These are phyloP conservation scores for Tylopilus balloui DNA, from an alignment of 768 basidiomycete genomes.

Conservation along the genomic window DNA sequence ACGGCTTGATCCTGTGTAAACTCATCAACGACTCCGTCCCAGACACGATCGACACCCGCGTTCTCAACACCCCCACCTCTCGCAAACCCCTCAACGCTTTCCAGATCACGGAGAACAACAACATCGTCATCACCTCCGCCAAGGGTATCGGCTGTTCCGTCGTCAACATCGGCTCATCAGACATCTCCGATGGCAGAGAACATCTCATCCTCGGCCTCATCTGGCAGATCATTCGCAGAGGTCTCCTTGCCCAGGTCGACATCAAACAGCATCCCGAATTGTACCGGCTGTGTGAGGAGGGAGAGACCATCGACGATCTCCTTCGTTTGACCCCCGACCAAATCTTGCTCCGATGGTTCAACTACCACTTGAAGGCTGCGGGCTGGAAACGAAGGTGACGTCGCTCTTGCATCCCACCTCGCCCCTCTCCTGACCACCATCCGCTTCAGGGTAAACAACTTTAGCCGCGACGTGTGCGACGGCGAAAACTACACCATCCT, in stretches of 20 bases:
- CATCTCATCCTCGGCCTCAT: conserved; percentile 97
- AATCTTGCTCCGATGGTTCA: conserved; percentile 98
- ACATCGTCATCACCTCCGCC: conserved; percentile 96
- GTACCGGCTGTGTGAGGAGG: conserved; percentile 94
- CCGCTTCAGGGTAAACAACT: conserved; percentile 83
- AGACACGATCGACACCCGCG: conserved; percentile 98
- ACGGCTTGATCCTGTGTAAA: conserved; percentile 95
- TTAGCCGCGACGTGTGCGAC: conserved; percentile 94
- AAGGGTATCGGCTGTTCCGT: conserved; percentile 98
- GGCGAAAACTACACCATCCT: conserved; percentile 98
- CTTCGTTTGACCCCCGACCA: conserved; percentile 93
- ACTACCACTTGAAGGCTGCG: conserved; percentile 95
- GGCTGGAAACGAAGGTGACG: conserved; percentile 79
- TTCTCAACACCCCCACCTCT: conserved; percentile 81
- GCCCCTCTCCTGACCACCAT: not conserved
- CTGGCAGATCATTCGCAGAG: conserved; percentile 97
- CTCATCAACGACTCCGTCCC: conserved; percentile 99
- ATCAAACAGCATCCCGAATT: conserved; percentile 98
- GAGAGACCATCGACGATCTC: conserved; percentile 94
- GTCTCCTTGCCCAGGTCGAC: conserved; percentile 90
- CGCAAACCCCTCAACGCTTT: conserved; percentile 92
- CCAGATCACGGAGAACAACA: conserved; percentile 99
- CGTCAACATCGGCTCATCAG: conserved; percentile 94
- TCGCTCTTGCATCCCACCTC: not conserved
- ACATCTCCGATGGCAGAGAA: conserved; percentile 89